phyloP scores from a whole-genome alignment of 1,284 basidiomycete genomes.

The Omphalotus olearius region DNA sequence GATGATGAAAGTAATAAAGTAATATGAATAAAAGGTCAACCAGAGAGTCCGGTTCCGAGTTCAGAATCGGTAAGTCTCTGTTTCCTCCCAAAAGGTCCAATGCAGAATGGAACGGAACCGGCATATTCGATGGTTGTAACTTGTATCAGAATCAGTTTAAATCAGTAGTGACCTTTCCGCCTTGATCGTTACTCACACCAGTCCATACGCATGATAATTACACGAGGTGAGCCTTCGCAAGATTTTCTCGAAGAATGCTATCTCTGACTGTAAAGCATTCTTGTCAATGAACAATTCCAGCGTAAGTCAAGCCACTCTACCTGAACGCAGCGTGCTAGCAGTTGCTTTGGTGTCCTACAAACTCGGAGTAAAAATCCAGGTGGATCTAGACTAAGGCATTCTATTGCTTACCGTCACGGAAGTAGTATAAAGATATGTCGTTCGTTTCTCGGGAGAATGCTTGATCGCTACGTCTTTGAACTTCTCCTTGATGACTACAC shows the following conservation, averaged over 20 bases:
- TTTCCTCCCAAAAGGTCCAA: no score
- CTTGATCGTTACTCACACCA: no score
- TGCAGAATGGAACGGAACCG: no score
- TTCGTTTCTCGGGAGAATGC: constrained; percentile 40
- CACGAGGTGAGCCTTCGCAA: constrained; percentile 36
- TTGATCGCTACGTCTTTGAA: constrained; percentile 54
- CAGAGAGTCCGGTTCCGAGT: no score
- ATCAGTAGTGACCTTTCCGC: no score
- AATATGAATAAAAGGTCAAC: no score
- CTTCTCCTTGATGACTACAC: constrained; percentile 31
- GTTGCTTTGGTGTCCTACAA: constrained; percentile 41
- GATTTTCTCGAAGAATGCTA: constrained; percentile 49
- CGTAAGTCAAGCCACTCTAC: constrained; percentile 24
- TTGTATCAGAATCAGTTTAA: no score
- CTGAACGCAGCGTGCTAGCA: constrained; percentile 31
- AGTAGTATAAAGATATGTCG: constrained; percentile 55
- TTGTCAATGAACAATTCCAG: no score
- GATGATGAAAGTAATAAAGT: no score
- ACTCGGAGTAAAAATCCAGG: neutral
- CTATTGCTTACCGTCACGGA: constrained; percentile 49
- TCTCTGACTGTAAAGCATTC: constrained; percentile 40
- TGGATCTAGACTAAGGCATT: no score
- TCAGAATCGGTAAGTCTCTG: no score
- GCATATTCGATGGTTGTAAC: no score
- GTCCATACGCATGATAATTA: neutral